Percentiles rank a stretch among this genome's conserved stretches.
phyloP scores from a whole-genome alignment of 1,284 basidiomycete species.

The Pterulicium gracile region DNA sequence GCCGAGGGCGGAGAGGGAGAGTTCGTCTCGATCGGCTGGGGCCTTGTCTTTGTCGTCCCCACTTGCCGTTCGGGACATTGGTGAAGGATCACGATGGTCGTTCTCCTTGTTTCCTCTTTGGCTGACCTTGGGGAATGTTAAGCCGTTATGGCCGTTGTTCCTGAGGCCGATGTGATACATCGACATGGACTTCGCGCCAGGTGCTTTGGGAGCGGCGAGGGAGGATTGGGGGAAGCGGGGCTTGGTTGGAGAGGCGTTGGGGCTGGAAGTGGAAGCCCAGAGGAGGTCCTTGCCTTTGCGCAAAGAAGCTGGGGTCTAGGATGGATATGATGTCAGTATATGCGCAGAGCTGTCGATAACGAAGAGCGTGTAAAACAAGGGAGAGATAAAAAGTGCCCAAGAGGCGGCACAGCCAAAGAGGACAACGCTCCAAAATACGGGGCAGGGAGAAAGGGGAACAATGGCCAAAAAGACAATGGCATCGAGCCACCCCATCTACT shows the following conservation, averaged over 20 bases:
- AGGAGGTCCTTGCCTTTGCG: constrained; percentile 34
- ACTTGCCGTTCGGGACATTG: too few relatives aligned
- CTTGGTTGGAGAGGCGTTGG: constrained; percentile 21
- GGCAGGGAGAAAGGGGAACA: too few relatives aligned
- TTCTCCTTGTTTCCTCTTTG: background rate
- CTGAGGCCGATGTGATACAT: constrained; percentile 1
- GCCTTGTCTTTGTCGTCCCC: background rate
- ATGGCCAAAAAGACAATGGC: too few relatives aligned
- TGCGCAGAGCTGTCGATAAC: too few relatives aligned
- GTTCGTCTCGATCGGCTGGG: background rate
- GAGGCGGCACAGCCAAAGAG: background rate
- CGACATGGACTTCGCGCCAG: constrained; percentile 20
- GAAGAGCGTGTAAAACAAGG: background rate
- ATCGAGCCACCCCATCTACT: too few relatives aligned
- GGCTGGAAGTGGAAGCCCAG: constrained; percentile 31
- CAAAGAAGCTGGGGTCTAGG: constrained; percentile 27
- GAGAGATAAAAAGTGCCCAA: background rate
- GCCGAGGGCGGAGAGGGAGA: background rate
- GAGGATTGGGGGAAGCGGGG: constrained; percentile 9
- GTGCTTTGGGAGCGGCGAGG: constrained; percentile 24
- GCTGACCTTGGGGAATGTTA: background rate
- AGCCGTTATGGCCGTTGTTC: background rate
- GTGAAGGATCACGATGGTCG: too few relatives aligned
- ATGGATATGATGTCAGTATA: constrained; percentile 13
- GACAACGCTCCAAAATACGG: too few relatives aligned